phyloP scores from a whole-genome alignment of 1,139 yeast species.

The Sugiyamaella neomexicana region DNA sequence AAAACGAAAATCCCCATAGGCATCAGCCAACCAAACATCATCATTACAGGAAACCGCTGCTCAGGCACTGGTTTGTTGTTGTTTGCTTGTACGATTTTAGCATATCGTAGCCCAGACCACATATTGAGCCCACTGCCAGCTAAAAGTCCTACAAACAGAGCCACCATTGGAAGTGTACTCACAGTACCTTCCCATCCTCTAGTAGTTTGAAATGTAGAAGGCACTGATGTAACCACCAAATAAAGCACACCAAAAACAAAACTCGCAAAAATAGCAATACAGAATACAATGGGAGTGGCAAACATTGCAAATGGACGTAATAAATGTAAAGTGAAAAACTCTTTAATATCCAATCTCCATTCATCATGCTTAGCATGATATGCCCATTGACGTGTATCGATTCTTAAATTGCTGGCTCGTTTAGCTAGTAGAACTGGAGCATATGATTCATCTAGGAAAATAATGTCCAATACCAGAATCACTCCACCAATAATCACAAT shows the following conservation, averaged over 20 bases:
- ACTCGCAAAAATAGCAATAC: slow-evolving; percentile 47
- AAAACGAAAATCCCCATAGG: slow-evolving; percentile 74
- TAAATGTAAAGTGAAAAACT: slow-evolving; percentile 45
- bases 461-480: slow-evolving; percentile 48
- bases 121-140: slow-evolving; percentile 51
- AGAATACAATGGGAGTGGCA: slow-evolving; percentile 47
- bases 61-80: slow-evolving; percentile 57
- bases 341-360: slow-evolving; percentile 43
- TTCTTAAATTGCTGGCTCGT: slow-evolving; percentile 58
- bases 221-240: slow-evolving; percentile 44
- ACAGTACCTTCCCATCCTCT: slow-evolving; percentile 46
- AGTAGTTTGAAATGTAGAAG: slow-evolving; percentile 39
- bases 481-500: slow-evolving; percentile 64
- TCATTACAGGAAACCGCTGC: slow-evolving; percentile 56
- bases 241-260: slow-evolving; percentile 51
- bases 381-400: slow-evolving; percentile 57
- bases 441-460: slow-evolving; percentile 70
- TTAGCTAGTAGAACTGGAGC: slow-evolving; percentile 61
- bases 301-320: slow-evolving; percentile 49
- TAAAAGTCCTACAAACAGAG: slow-evolving; percentile 57
- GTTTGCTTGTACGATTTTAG: slow-evolving; percentile 38
- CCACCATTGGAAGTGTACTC: slow-evolving; percentile 57
- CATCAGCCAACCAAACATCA: slow-evolving; percentile 47
- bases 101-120: slow-evolving; percentile 39
- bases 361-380: slow-evolving; percentile 48